Conservation (phyloP, 179 eudicot genomes). For the Silene noctiflora region DNA sequence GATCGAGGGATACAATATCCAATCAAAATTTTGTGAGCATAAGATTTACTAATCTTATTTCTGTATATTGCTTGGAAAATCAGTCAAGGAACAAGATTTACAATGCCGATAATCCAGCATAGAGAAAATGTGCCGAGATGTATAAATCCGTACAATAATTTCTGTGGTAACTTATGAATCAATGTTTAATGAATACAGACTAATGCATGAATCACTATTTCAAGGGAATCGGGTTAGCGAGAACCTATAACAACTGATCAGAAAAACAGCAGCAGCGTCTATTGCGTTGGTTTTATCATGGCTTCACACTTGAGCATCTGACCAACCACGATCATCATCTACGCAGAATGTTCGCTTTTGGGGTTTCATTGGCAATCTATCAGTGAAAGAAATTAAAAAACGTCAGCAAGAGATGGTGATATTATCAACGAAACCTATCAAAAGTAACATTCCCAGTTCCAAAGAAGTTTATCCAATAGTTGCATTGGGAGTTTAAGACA, state of each 20-base stretch:
- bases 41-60: no score
- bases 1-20: no score
- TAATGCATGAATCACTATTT: not conserved
- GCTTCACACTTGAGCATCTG: not conserved
- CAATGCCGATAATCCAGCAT: not conserved
- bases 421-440: no score
- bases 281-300: not conserved
- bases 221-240: not conserved
- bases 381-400: not conserved
- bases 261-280: not conserved
- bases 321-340: not conserved
- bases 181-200: not conserved
- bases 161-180: not conserved
- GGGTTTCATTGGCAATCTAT: slow-evolving; percentile 16
- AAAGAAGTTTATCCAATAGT: no score
- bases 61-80: no score
- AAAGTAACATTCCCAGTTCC: no score
- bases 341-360: not conserved
- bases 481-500: no score
- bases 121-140: not conserved
- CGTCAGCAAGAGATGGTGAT: no score
- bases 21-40: no score
- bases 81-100: no score
- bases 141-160: not conserved
- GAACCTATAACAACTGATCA: not conserved